Conservation (phyloP, 2,329 filamentous ascomycete genomes). For the Phialophora chinensis region DNA sequence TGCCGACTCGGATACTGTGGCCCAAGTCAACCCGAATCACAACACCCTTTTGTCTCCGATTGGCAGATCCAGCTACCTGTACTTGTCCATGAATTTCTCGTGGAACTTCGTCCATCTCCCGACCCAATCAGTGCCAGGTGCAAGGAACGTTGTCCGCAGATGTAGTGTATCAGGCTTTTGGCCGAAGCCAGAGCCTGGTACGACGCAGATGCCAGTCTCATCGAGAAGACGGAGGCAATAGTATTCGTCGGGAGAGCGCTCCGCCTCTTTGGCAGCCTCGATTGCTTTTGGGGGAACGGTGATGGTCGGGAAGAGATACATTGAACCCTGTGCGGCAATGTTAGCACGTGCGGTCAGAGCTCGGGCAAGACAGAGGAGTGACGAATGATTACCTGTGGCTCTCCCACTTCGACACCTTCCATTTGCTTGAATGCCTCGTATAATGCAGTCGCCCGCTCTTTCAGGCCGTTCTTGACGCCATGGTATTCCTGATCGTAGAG, state of each 20-base stretch:
- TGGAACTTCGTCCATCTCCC: conserved; percentile 88
- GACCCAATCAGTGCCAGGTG: conserved; percentile 95
- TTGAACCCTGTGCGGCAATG: conserved; percentile 70
- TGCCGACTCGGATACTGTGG: neutral
- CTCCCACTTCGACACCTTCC: conserved; percentile 92
- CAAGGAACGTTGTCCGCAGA: conserved; percentile 95
- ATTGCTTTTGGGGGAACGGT: conserved; percentile 75
- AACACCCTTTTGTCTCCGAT: neutral
- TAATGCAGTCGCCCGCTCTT: conserved; percentile 79
- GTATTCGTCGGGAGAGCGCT: conserved; percentile 83
- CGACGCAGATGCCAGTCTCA: conserved; percentile 91
- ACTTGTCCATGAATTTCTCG: conserved; percentile 86
- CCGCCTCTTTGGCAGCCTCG: conserved; percentile 75
- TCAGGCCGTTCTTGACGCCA: conserved; percentile 77
- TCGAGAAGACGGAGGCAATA: conserved; percentile 92
- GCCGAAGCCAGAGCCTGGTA: conserved; percentile 90
- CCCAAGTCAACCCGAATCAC: neutral
- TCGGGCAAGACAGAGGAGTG: conserved; percentile 20
- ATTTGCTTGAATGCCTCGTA: conserved; percentile 91
- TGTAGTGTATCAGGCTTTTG: conserved; percentile 90
- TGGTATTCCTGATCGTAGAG: conserved; percentile 87
- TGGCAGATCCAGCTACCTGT: conserved; percentile 45
- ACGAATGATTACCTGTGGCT: conserved; percentile 66
- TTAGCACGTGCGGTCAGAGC: conserved; percentile 8
- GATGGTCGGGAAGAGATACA: conserved; percentile 99